These are phyloP conservation scores for Fusarium torreyae DNA, from an alignment of 2,329 filamentous ascomycete species.

Conservation along the genomic window DNA sequence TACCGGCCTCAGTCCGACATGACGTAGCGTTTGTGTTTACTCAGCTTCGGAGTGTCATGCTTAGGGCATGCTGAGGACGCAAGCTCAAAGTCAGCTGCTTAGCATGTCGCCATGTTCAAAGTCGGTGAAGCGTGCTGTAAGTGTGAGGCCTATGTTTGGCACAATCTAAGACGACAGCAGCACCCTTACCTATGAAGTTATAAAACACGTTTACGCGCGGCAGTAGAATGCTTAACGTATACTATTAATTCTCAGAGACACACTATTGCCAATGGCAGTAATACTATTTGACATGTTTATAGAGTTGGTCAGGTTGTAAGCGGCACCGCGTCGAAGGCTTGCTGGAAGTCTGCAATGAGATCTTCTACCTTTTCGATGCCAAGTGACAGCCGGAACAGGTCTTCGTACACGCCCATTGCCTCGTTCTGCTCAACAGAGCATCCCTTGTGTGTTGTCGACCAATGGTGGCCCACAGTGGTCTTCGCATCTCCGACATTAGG, in stretches of 20 bases:
- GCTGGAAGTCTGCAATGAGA: constrained; percentile 79
- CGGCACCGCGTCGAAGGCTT: constrained; percentile 51
- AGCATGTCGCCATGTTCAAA: too few species aligned
- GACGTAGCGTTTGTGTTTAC: not conserved
- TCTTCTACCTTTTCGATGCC: constrained; percentile 80
- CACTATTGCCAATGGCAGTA: not conserved
- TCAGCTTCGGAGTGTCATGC: not conserved
- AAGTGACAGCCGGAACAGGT: constrained; percentile 54
- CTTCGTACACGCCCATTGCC: constrained; percentile 72
- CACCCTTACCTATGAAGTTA: not conserved
- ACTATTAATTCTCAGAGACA: not conserved
- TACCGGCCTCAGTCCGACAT: not conserved
- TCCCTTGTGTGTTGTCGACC: constrained; percentile 76
- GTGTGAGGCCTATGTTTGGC: too few species aligned
- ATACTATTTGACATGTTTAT: not conserved
- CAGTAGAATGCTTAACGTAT: not conserved
- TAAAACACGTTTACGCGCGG: too few species aligned
- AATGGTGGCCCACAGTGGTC: constrained; percentile 80
- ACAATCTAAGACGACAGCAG: not conserved
- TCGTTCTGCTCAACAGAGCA: constrained; percentile 2
- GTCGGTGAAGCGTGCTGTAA: too few species aligned
- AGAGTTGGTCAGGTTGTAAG: not conserved
- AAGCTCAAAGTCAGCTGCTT: not conserved
- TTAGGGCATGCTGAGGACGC: not conserved
- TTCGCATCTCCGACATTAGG: constrained; percentile 76